These are phyloP conservation scores for Dimocarpus longan DNA, from an alignment of 345 rosid genomes.

Conservation along the genomic window DNA sequence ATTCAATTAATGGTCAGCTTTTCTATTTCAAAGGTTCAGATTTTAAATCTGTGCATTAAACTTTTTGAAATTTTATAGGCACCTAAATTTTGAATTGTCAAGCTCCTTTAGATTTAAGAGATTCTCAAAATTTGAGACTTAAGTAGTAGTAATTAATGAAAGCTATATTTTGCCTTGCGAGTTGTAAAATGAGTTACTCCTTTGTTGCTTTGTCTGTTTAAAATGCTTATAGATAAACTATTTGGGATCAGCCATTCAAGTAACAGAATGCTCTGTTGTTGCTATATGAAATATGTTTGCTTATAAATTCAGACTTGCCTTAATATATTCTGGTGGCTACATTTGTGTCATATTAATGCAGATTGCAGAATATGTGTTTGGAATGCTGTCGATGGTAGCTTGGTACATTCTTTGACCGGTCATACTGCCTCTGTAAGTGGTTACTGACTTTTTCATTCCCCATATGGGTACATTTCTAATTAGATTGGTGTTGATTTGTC, in stretches of 20 bases:
- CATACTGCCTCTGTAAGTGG: constrained; percentile 88
- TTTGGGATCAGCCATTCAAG: constrained; percentile 3
- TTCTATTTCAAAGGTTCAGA: not conserved
- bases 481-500: not conserved
- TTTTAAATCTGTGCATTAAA: not conserved
- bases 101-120: not conserved
- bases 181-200: not conserved
- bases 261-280: not conserved
- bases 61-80: constrained; percentile 8
- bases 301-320: constrained; percentile 2
- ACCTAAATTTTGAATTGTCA: not conserved
- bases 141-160: not conserved
- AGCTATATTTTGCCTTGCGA: not conserved
- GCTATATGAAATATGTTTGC: not conserved
- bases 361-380: constrained; percentile 99
- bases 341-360: constrained; percentile 39
- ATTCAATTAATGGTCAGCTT: not conserved
- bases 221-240: not conserved
- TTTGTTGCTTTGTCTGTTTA: constrained; percentile 1
- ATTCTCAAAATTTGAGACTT: not conserved
- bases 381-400: constrained; percentile 98
- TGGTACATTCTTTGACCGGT: constrained; percentile 97
- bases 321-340: constrained; percentile 17
- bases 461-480: not conserved
- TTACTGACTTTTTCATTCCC: constrained; percentile 1